Base-by-base conservation (phyloP, 306 rosid species). In the Inga leiocalycina region DNA sequence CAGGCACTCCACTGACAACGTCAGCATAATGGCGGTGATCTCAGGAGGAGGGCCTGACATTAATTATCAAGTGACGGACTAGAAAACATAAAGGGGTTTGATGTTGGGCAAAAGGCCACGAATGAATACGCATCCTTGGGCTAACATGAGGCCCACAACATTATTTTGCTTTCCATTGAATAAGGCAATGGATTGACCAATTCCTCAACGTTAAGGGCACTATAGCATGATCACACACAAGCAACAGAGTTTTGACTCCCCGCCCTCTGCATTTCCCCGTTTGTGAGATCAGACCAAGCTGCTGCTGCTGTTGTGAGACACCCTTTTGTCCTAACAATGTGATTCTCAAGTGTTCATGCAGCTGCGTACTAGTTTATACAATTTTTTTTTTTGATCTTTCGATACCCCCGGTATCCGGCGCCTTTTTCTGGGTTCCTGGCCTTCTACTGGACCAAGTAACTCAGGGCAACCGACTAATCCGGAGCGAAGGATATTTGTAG, bases 21-120 rank as follows among this genome's bases (percentile, higher is more conserved):
- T 91, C 76, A 89, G 92, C 83, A 89, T 89, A 17, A 83, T 88
- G 32, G 93, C 89, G 72, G 91, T 91, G 24, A 89, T 85, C 92
- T 91, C 6, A 85, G 83, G 83, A 71, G 80, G 45, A 24, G 59
- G 59, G n/a, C n/a, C 13, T 46, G 59, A 22, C 22, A 11, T 30
- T 64, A 68, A 59, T 59, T 22, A 8, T 59, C 10, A 59, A 59
- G 10, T 59, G 11, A 59, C 22, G 65, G 65, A n/a, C 14, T n/a
- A 2, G 8, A 35, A 3, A 37, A 12, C 0, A 37, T 37, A 6
- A 0, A 14, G 17, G 27, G 27, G 17, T 68, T 37, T 68, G n/a
- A 19, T 68, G 17, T 34, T 27, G 44, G 71, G 5, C 5, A 17
- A 17, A 67, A 35, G 24, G 48, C 73, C 46, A 15, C 44, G 10